Conservation (phyloP, 2,329 filamentous ascomycete genomes). For the Nemania sp. region DNA sequence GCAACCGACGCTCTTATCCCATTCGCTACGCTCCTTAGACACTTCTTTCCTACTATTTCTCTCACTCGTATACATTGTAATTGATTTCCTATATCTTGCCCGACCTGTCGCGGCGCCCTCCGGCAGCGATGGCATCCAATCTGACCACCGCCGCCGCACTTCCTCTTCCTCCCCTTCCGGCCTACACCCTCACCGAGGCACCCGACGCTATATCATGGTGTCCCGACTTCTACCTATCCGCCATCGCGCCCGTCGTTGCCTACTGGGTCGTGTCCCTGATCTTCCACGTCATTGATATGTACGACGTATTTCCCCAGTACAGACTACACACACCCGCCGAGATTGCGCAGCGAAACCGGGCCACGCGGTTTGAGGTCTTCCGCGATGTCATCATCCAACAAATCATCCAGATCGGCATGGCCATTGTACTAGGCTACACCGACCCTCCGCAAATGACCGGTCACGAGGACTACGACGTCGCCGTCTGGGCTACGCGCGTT, state of each 20-base stretch:
- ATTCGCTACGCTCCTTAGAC: conserved; percentile 25
- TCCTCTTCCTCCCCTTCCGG: conserved; percentile 81
- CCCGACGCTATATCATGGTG: conserved; percentile 75
- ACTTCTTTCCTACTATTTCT: conserved; percentile 25
- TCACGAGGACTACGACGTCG: conserved; percentile 81
- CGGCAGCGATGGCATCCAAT: conserved; percentile 50
- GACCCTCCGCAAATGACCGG: conserved; percentile 77
- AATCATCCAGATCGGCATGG: conserved; percentile 78
- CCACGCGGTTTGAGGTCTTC: conserved; percentile 80
- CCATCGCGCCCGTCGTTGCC: conserved; percentile 75
- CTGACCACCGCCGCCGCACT: conserved; percentile 55
- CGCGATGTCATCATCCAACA: conserved; percentile 93
- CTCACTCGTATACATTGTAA: conserved; percentile 28
- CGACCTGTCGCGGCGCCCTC: conserved; percentile 5
- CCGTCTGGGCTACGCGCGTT: conserved; percentile 84
- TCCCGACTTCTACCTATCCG: conserved; percentile 77
- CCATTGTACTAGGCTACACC: conserved; percentile 66
- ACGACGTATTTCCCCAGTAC: conserved; percentile 87
- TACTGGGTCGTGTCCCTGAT: conserved; percentile 88
- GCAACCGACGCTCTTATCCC: no score
- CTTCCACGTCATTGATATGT: conserved; percentile 85
- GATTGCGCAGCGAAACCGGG: conserved; percentile 83
- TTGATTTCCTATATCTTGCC: conserved; percentile 15
- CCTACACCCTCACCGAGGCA: conserved; percentile 73
- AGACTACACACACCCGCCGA: conserved; percentile 94